Base-by-base conservation (phyloP, 2,329 filamentous ascomycete species). In the Epicoccum sorghinum region DNA sequence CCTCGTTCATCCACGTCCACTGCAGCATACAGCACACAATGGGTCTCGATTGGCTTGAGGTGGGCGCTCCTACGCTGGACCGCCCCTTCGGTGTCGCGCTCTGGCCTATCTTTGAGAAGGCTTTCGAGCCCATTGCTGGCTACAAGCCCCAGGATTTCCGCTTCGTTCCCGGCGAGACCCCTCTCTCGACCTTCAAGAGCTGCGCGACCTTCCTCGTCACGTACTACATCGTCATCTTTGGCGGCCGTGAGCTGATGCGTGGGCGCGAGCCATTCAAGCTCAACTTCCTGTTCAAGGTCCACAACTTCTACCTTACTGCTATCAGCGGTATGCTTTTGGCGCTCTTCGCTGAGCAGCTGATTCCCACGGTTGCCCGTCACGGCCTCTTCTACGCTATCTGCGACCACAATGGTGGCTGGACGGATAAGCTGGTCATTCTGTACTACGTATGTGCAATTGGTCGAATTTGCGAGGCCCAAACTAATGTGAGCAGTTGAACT, bases 151-250 rank as follows among this genome's bases (percentile, higher is more conserved):
- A 91, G 65, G 87, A 97, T 59, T 98, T 98, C 80, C 80, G 84
- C 62, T 98, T 98, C 78, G 82, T 87, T 57, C 83, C 87, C 38
- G 91, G 91, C 70, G 80, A 86, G 76, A 97, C 93, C 27, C 90
- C 91, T 58, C 89, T 98, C 84, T 96, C 93, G 50, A 97, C 93
- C 4, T 81, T 97, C 69, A 89, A 89, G 77, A 87, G 90, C 78
- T 93, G 91, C 44, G 85, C 86, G 55, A 85, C 89, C 66, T 89
- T 92, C 74, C 88, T 97, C 67, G 80, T 91, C 71, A 80, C 90
- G 74, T 99, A 98, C 87, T 98, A 98, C 78, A 79, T 89, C 65
- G 82, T 96, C 79, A 95, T 98, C 71, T 96, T 98, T 65, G 93
- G 93, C 61, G 95, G 93, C 56, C 86, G 93, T 62, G 91, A 96